Percentiles rank a stretch among this genome's conserved stretches.
Conservation (phyloP, 2,329 filamentous ascomycete genomes). For the Alternaria sp. region DNA sequence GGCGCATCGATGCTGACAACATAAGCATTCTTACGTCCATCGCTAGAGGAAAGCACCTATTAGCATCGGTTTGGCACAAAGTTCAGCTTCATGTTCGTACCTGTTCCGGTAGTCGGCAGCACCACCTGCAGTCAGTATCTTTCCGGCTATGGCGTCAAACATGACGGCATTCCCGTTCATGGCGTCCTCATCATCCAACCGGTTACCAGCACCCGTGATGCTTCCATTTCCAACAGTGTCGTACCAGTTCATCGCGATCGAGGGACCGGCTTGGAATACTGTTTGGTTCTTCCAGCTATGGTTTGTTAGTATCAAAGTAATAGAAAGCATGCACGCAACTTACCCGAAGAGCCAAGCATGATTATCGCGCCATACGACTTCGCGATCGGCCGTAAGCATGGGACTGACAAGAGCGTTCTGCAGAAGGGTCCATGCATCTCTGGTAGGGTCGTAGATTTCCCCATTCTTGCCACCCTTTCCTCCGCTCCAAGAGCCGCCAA, state of each 20-base stretch:
- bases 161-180: conserved; percentile 67
- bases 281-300: conserved; percentile 55
- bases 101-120: conserved; percentile 53
- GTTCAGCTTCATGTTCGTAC: not conserved
- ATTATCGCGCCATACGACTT: conserved; percentile 61
- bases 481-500: conserved; percentile 67
- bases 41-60: conserved; percentile 19
- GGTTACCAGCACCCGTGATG: conserved; percentile 54
- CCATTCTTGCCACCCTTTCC: conserved; percentile 62
- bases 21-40: conserved; percentile 57
- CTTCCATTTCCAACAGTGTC: conserved; percentile 56
- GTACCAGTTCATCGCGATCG: conserved; percentile 66
- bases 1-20: conserved; percentile 59
- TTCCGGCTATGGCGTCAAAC: conserved; percentile 63
- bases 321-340: not conserved
- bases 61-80: not conserved
- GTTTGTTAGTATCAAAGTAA: not conserved
- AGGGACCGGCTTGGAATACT: conserved; percentile 66
- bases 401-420: conserved; percentile 56
- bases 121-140: conserved; percentile 65
- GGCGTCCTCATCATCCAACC: conserved; percentile 57
- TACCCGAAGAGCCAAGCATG: conserved; percentile 62
- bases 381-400: conserved; percentile 61
- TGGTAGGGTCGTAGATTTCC: conserved; percentile 56
- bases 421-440: conserved; percentile 59